These are phyloP conservation scores for Bipolaris gigantea DNA, from an alignment of 2,329 filamentous ascomycete species.

Conservation along the genomic window DNA sequence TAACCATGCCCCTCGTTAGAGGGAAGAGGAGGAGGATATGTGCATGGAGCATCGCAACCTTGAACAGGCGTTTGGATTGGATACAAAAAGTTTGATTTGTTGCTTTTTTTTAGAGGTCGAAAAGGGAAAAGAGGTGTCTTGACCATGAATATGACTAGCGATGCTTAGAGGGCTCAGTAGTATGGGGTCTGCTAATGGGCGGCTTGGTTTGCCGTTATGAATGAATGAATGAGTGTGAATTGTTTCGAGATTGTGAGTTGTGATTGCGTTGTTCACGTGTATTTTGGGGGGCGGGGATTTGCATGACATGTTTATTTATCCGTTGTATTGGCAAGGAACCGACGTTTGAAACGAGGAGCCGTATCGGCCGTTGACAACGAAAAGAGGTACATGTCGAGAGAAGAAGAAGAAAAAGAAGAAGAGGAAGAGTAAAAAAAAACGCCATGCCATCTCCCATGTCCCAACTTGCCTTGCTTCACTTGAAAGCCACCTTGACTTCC, in stretches of 20 bases:
- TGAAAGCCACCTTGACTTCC: constrained; percentile 46
- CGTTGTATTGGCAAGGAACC: too few species aligned
- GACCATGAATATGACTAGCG: constrained; percentile 1
- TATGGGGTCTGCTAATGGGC: constrained; percentile 5
- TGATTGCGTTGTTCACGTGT: too few species aligned
- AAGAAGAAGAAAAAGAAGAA: background rate
- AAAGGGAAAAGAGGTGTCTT: background rate
- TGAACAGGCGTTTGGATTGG: constrained; percentile 6
- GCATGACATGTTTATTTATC: too few species aligned
- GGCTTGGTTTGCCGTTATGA: constrained; percentile 4
- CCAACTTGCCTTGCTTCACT: background rate
- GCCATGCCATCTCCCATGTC: background rate
- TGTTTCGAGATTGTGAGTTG: background rate
- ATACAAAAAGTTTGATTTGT: constrained; percentile 5
- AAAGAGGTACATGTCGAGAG: background rate
- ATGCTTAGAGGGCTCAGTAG: constrained; percentile 11
- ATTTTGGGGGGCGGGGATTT: too few species aligned
- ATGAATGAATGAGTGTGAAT: constrained; percentile 10
- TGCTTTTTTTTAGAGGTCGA: background rate
- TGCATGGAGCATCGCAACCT: background rate
- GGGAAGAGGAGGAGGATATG: background rate
- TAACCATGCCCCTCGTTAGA: constrained; percentile 8
- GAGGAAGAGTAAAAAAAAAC: too few species aligned
- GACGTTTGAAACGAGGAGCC: too few species aligned
- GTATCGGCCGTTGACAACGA: too few species aligned